A percentile compares a stretch with the other conserved stretches of the same genome.
Evolutionary conservation across 305 asterid genomes (phyloP).

Genomic region (Caryopteris hybrid): DNA sequence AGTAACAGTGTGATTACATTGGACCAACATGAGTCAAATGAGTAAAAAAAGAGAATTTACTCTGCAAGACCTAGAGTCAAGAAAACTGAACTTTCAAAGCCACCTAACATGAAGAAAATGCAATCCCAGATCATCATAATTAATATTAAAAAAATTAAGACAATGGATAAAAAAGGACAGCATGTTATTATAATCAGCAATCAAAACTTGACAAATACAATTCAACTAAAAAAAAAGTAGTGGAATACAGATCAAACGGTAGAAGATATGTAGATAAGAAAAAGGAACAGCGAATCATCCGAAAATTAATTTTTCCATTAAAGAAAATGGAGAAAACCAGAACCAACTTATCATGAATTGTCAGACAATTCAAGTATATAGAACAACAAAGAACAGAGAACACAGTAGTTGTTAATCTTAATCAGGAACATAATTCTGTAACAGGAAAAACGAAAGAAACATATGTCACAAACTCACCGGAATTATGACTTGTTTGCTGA

Average conservation of each 20-base stretch:
- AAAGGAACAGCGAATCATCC: background rate
- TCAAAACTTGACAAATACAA: background rate
- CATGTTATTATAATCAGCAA: background rate
- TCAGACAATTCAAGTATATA: too few relatives aligned
- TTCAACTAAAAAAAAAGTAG: background rate
- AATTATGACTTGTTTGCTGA: background rate
- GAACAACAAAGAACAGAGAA: background rate
- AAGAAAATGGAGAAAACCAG: too few relatives aligned
- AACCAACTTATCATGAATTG: too few relatives aligned
- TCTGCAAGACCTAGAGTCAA: background rate
- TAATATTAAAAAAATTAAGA: background rate
- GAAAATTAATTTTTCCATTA: background rate
- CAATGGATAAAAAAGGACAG: background rate
- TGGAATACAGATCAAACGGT: background rate
- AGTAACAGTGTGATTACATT: background rate
- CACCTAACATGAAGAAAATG: background rate
- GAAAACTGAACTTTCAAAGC: constrained; percentile 4
- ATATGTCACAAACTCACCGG: constrained; percentile 39
- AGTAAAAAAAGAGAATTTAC: background rate
- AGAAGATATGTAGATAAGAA: background rate
- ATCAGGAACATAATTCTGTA: background rate
- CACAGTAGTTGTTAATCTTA: background rate
- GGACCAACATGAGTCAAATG: background rate
- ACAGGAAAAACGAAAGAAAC: background rate
- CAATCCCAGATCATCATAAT: constrained; percentile 4